These are phyloP conservation scores for Xylariaceae sp. DNA, from an alignment of 2,329 filamentous ascomycete genomes.

Conservation along the genomic window DNA sequence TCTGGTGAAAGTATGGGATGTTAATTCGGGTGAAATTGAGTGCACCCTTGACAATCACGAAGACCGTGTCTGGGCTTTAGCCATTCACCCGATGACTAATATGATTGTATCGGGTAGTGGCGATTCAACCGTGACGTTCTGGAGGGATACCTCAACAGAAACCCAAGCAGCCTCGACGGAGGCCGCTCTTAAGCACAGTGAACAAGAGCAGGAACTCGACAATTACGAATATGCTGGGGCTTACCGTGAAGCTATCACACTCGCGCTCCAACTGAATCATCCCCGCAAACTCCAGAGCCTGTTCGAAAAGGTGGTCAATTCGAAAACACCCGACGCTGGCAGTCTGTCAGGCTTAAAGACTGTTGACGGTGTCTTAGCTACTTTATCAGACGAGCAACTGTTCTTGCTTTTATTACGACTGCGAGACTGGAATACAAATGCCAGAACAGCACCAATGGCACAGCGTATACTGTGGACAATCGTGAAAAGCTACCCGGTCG, in stretches of 20 bases:
- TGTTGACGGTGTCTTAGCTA: conserved; percentile 80
- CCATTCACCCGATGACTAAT: conserved; percentile 64
- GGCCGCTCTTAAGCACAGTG: conserved; percentile 73
- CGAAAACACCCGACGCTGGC: conserved; percentile 53
- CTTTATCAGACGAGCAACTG: conserved; percentile 77
- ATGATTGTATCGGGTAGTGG: conserved; percentile 85
- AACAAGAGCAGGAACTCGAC: conserved; percentile 90
- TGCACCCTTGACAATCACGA: conserved; percentile 95
- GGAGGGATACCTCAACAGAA: conserved; percentile 82
- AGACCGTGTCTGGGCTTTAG: conserved; percentile 89
- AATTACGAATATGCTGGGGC: conserved; percentile 87
- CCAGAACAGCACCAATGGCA: conserved; percentile 75
- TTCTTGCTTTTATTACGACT: conserved; percentile 76
- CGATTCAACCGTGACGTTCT: conserved; percentile 91
- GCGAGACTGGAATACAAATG: conserved; percentile 97
- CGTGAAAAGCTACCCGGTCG: conserved; percentile 75
- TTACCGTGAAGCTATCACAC: conserved; percentile 86
- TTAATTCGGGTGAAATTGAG: conserved; percentile 75
- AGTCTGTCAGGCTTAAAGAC: conserved; percentile 61
- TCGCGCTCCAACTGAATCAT: conserved; percentile 91
- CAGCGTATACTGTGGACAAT: conserved; percentile 80
- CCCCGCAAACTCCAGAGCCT: conserved; percentile 79
- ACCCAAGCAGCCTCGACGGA: conserved; percentile 72
- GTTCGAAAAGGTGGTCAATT: conserved; percentile 74
- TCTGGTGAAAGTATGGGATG: conserved; percentile 94